A percentile compares a stretch with the other conserved stretches of the same genome.
Conservation (phyloP, 352 stramenopile species). For the Globisporangium cystogenes region DNA sequence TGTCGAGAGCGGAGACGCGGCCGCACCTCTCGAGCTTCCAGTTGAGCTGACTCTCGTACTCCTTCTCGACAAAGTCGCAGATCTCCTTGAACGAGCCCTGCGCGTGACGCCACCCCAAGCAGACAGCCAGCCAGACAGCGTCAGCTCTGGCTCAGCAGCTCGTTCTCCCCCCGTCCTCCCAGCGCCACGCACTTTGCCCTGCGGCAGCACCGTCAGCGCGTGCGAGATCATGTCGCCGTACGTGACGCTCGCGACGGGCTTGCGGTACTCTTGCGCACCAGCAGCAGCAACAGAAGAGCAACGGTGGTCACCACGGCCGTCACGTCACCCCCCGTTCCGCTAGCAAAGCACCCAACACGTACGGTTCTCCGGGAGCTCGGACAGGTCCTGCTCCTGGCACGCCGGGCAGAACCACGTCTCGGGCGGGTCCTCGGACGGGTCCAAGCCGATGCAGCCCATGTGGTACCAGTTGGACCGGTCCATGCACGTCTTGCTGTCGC, state of each 20-base stretch:
- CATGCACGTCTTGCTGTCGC: conserved; percentile 72
- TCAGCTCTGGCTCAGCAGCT: no score
- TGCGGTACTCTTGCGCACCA: conserved; percentile 71
- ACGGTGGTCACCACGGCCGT: neutral
- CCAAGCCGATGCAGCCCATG: conserved; percentile 64
- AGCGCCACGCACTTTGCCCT: conserved; percentile 61
- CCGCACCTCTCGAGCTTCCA: conserved; percentile 85
- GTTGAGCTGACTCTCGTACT: conserved; percentile 87
- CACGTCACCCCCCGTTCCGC: neutral
- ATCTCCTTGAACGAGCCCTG: conserved; percentile 88
- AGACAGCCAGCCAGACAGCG: no score
- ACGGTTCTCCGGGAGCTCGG: conserved; percentile 71
- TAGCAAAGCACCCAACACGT: no score
- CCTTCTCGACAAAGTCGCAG: conserved; percentile 81
- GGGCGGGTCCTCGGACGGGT: conserved; percentile 38
- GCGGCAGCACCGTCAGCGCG: conserved; percentile 54
- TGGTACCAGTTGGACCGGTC: conserved; percentile 85
- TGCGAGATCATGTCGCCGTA: conserved; percentile 89
- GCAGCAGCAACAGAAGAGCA: no score
- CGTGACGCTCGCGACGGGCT: conserved; percentile 73
- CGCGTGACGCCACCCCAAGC: no score
- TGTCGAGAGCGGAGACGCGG: conserved; percentile 1
- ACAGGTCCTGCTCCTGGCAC: conserved; percentile 43
- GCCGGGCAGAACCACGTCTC: conserved; percentile 75
- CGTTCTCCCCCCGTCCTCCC: no score